A percentile compares a stretch with the other conserved stretches of the same genome.
Conservation (phyloP, 768 basidiomycete species). For the Russula foetens region DNA sequence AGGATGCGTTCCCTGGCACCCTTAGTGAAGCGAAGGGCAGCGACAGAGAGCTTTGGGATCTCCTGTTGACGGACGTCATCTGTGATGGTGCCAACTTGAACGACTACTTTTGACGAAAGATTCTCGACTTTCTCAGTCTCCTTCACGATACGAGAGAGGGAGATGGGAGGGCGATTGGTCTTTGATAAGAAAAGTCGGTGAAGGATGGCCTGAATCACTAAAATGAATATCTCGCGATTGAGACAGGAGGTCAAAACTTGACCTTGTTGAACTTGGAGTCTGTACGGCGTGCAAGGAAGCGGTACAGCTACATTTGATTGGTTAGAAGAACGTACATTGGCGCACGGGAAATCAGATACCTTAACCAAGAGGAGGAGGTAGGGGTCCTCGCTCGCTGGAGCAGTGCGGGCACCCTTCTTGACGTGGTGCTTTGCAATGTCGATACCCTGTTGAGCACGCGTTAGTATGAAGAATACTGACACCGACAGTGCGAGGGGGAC, state of each 20-base stretch:
- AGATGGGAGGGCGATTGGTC: conserved; percentile 94
- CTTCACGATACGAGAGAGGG: conserved; percentile 85
- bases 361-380: conserved; percentile 98
- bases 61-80: conserved; percentile 86
- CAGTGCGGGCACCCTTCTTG: conserved; percentile 92
- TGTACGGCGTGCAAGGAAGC: conserved; percentile 96
- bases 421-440: conserved; percentile 96
- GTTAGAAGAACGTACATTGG: conserved; percentile 1
- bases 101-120: conserved; percentile 74
- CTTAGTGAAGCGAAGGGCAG: conserved; percentile 91
- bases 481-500: conserved; percentile 35
- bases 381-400: conserved; percentile 98
- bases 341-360: conserved; percentile 38
- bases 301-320: conserved; percentile 67
- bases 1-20: conserved; percentile 91
- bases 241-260: conserved; percentile 8
- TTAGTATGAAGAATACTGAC: conserved; percentile 7
- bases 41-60: conserved; percentile 86
- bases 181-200: conserved; percentile 96
- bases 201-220: conserved; percentile 65
- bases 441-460: conserved; percentile 61
- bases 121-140: conserved; percentile 65
- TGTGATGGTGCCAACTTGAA: conserved; percentile 86
- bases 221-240: conserved; percentile 22
- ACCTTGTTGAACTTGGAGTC: conserved; percentile 96